phyloP scores from a whole-genome alignment of 108 stramenopile genomes.

The Fistulifera pelliculosa region DNA sequence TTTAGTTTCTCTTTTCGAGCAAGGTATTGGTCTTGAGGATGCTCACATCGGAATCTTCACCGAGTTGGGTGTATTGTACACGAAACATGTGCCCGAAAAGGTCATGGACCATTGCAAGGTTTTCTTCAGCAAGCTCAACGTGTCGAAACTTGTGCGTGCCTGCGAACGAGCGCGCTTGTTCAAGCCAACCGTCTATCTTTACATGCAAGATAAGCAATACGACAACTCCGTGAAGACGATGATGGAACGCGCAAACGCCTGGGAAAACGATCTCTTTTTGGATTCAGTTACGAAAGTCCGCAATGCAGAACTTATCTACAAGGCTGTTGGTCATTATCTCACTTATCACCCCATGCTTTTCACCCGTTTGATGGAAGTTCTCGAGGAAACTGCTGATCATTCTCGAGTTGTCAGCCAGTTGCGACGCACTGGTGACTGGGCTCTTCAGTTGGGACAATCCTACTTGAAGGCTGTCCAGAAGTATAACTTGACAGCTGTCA shows the following conservation, averaged over 20 bases:
- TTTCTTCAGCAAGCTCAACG: constrained; percentile 95
- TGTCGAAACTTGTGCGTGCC: constrained; percentile 95
- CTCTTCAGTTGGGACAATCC: constrained; percentile 79
- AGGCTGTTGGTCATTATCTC: constrained; percentile 94
- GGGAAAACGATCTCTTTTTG: constrained; percentile 94
- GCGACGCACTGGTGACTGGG: constrained; percentile 89
- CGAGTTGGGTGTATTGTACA: constrained; percentile 98
- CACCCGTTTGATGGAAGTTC: constrained; percentile 88
- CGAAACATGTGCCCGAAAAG: constrained; percentile 96
- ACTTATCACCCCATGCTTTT: constrained; percentile 84
- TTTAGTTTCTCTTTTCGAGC: constrained; percentile 96
- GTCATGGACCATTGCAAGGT: constrained; percentile 99
- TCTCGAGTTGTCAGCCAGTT: constrained; percentile 96
- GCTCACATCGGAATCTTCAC: constrained; percentile 99
- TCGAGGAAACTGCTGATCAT: constrained; percentile 92
- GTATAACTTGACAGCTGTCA: constrained; percentile 93
- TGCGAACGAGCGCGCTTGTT: constrained; percentile 96
- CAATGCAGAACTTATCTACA: constrained; percentile 97
- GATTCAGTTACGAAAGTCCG: constrained; percentile 94
- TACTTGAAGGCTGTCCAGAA: constrained; percentile 98
- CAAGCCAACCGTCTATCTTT: constrained; percentile 94
- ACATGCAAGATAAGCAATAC: constrained; percentile 95
- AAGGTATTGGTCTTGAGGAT: constrained; percentile 95
- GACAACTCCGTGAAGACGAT: constrained; percentile 97
- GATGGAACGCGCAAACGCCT: constrained; percentile 93